Conservation (phyloP, 2,329 filamentous ascomycete species). For the Penicillium sp. region DNA sequence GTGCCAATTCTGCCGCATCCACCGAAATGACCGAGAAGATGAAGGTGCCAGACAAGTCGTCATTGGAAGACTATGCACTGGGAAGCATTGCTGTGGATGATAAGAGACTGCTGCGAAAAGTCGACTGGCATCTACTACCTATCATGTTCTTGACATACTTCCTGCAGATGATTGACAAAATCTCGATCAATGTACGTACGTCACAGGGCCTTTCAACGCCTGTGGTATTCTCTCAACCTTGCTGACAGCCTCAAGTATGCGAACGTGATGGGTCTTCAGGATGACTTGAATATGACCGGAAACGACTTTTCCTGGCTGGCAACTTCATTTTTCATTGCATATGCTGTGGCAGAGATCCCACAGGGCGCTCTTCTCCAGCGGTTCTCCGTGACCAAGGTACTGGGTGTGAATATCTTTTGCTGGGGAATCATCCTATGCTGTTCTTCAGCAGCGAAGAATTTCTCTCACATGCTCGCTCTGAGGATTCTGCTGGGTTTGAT, state of each 20-base stretch:
- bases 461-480: constrained; percentile 56
- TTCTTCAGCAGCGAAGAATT: constrained; percentile 52
- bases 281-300: constrained; percentile 56
- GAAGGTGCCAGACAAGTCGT: constrained; percentile 38
- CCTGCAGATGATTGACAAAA: constrained; percentile 67
- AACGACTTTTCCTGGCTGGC: constrained; percentile 66
- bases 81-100: constrained; percentile 41
- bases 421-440: constrained; percentile 54
- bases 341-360: constrained; percentile 60
- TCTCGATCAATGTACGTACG: constrained; percentile 61
- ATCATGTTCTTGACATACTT: constrained; percentile 64
- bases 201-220: constrained; percentile 27
- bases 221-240: neutral
- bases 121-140: constrained; percentile 62
- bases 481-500: constrained; percentile 58
- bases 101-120: constrained; percentile 53
- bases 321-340: constrained; percentile 64
- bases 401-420: constrained; percentile 59
- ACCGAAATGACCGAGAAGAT: constrained; percentile 16
- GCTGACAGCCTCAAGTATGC: constrained; percentile 53
- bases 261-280: constrained; percentile 63
- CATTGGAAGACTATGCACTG: constrained; percentile 35
- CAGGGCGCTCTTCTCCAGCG: constrained; percentile 64
- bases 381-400: constrained; percentile 62
- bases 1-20: neutral